Evolutionary conservation across 1,284 basidiomycete species (phyloP), one percentile per base, ranked within the genome.

Genomic region (Phellinidium pouzarii): DNA sequence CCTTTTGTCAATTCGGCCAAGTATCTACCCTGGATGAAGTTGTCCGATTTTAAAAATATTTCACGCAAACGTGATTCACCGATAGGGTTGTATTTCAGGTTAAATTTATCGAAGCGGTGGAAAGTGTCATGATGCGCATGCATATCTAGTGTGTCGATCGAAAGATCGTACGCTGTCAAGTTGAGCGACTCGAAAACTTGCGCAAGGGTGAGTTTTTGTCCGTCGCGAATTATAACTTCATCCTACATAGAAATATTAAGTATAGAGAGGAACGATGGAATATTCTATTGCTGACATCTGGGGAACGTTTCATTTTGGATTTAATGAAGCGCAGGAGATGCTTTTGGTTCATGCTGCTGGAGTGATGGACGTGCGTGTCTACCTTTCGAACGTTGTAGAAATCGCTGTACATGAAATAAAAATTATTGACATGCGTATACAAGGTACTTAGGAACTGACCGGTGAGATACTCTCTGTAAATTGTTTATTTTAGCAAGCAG

Each of bases 241-340:
- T 99, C 96, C 91, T 96, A 61, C 14, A 34, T n/a, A 17, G 2
- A 40, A n/a, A 17, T 3, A 6, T 38, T 19, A 25, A 19, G n/a
- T 7, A 44, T 52, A 14, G 50, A 31, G 29, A 45, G 25, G 22
- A 25, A 20, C 17, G 22, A n/a, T 19, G 14, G 26, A 55, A 8
- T 42, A 19, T 20, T 48, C 41, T 42, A 20, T 19, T 11, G 66
- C 76, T 34, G 56, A 87, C 88, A 46, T 92, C 64, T 1, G 91
- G 82, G 62, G 74, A 81, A 23, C 81, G 80, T 69, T 91, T 93
- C 87, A 94, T 92, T 70, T 99, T 98, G 42, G 87, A 84, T 69
- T 99, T 99, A 76, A 99, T 99, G 72, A 99, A 99, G 4, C 96
- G 93, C 22, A 99, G 74, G n/a, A 99, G 72, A 71, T 99, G 96